These are phyloP conservation scores for Rubia tinctorum DNA, from an alignment of 305 asterid genomes.

Conservation along the genomic window DNA sequence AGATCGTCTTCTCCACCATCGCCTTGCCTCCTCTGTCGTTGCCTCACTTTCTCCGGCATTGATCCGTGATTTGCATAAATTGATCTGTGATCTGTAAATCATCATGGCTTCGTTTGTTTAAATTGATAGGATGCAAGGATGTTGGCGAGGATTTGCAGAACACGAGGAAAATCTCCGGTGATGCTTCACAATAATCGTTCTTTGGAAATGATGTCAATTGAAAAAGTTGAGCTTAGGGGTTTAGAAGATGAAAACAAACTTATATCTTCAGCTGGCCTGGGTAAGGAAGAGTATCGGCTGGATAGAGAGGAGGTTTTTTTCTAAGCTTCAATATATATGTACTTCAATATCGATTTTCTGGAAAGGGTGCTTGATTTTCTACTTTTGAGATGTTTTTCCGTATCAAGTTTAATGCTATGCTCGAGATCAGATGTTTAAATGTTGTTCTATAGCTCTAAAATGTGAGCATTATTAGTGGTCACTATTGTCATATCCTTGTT, in stretches of 20 bases:
- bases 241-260: too few species aligned
- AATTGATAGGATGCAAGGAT: too few species aligned
- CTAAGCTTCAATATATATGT: slow-evolving; percentile 12
- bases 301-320: slow-evolving; percentile 70
- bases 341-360: not conserved
- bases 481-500: not conserved
- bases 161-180: slow-evolving; percentile 16
- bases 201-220: slow-evolving; percentile 74
- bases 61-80: too few species aligned
- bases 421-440: not conserved
- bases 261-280: not conserved
- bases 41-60: too few species aligned
- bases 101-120: too few species aligned
- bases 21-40: too few species aligned
- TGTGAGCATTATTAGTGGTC: not conserved
- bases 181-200: slow-evolving; percentile 95
- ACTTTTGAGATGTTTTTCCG: not conserved
- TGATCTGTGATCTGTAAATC: too few species aligned
- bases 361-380: not conserved
- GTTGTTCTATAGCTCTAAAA: not conserved
- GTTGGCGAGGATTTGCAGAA: too few species aligned
- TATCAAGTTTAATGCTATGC: not conserved
- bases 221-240: slow-evolving; percentile 42
- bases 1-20: too few species aligned
- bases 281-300: not conserved